Percentiles rank a stretch among this genome's conserved stretches.
Evolutionary conservation across 2,329 filamentous ascomycete species (phyloP).

Genomic region (Cephalotrichum gorgonifer): DNA sequence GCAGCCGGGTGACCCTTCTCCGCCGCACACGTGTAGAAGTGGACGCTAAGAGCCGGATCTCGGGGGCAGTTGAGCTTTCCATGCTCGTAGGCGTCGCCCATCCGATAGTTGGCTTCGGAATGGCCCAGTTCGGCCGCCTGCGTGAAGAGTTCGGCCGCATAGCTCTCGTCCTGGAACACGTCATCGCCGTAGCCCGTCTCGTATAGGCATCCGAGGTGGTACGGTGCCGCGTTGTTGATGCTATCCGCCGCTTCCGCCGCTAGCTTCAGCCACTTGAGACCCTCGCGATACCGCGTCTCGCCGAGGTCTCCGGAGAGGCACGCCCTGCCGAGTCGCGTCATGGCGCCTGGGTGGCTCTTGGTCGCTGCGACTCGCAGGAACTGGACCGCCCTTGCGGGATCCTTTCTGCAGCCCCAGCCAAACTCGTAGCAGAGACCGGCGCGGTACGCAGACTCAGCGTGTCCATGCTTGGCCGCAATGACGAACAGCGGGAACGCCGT

Average conservation of each 20-base stretch:
- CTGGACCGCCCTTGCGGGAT: constrained; percentile 84
- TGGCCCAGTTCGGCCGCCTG: constrained; percentile 90
- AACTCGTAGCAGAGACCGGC: constrained; percentile 95
- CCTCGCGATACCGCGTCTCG: constrained; percentile 76
- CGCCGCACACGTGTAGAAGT: constrained; percentile 93
- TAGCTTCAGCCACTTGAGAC: constrained; percentile 92
- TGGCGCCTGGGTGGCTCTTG: constrained; percentile 90
- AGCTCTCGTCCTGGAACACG: constrained; percentile 80
- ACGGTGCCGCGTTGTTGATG: constrained; percentile 89
- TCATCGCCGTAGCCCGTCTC: constrained; percentile 92
- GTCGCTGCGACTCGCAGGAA: constrained; percentile 85
- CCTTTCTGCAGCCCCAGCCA: constrained; percentile 88
- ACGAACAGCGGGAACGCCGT: constrained; percentile 88
- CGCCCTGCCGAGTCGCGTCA: constrained; percentile 83
- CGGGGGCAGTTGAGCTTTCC: constrained; percentile 77
- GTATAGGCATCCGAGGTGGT: constrained; percentile 79
- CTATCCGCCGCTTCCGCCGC: constrained; percentile 80
- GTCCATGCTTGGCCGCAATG: constrained; percentile 89
- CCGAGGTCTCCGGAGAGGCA: constrained; percentile 87
- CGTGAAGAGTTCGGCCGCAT: constrained; percentile 89
- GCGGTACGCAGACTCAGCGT: constrained; percentile 91
- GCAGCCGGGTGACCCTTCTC: constrained; percentile 73
- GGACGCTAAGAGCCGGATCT: constrained; percentile 86
- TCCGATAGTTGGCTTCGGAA: constrained; percentile 70
- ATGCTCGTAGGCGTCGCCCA: constrained; percentile 97